phyloP scores from a whole-genome alignment of 306 rosid species.

The Macrotyloma uniflorum region DNA sequence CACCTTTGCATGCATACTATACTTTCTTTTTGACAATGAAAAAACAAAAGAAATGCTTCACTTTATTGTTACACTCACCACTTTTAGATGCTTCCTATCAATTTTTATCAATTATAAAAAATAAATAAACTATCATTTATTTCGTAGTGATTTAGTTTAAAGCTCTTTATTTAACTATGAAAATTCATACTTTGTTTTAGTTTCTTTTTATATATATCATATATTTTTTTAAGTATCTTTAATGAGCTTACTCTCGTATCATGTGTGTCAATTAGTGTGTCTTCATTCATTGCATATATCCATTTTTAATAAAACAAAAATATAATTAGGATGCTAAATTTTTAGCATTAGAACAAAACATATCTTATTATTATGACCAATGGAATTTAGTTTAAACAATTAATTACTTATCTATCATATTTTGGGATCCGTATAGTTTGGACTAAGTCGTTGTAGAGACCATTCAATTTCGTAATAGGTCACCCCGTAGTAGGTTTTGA shows the following conservation, averaged over 20 bases:
- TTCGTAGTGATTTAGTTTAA: neutral
- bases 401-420: too few relatives aligned
- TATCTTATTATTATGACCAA: too few relatives aligned
- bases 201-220: neutral
- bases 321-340: neutral
- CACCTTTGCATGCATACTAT: constrained; percentile 6
- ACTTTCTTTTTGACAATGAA: neutral
- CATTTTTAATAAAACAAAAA: neutral
- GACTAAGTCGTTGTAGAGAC: too few relatives aligned
- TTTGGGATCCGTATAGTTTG: too few relatives aligned
- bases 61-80: neutral
- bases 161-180: neutral
- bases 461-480: too few relatives aligned
- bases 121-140: neutral
- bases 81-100: too few relatives aligned
- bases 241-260: too few relatives aligned
- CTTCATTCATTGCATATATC: neutral
- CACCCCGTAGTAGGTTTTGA: too few relatives aligned
- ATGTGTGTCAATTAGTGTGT: neutral
- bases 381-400: neutral
- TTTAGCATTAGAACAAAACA: too few relatives aligned
- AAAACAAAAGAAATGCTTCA: neutral
- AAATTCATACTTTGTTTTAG: too few relatives aligned
- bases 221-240: too few relatives aligned
- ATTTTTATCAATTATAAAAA: neutral